A percentile compares a stretch with the other conserved stretches of the same genome.
Conservation (phyloP, 2,329 filamentous ascomycete species). For the Gaeumannomyces sp. region DNA sequence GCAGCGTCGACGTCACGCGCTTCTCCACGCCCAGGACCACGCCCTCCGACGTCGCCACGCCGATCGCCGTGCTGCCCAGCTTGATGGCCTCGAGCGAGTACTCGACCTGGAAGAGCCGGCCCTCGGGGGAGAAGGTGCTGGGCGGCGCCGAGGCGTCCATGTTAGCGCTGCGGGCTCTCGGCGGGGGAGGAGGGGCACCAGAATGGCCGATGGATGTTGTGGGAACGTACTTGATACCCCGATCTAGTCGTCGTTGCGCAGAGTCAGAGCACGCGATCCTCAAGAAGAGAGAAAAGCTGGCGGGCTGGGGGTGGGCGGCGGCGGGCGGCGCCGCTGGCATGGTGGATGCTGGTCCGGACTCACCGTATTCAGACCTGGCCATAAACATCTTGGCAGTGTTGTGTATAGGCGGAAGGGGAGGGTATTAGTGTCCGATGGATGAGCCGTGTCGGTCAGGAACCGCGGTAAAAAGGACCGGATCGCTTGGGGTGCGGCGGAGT, state of each 20-base stretch:
- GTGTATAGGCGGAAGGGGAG: constrained; percentile 12
- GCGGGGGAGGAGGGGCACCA: constrained; percentile 13
- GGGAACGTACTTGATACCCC: constrained; percentile 85
- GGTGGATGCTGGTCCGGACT: not conserved
- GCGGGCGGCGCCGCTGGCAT: not conserved
- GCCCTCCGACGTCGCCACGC: constrained; percentile 89
- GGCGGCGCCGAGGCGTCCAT: constrained; percentile 3
- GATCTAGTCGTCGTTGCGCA: constrained; percentile 53
- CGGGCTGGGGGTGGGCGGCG: not conserved
- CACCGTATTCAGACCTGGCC: constrained; percentile 99
- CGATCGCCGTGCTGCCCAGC: constrained; percentile 96
- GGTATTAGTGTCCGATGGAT: not conserved
- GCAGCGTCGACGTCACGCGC: constrained; percentile 93
- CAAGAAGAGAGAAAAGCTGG: not conserved
- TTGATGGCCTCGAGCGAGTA: constrained; percentile 99
- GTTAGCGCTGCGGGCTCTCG: constrained; percentile 1
- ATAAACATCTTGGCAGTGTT: constrained; percentile 84
- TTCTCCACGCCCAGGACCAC: constrained; percentile 98
- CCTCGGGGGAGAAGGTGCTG: constrained; percentile 99
- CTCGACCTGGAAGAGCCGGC: constrained; percentile 99
- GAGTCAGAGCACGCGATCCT: not conserved
- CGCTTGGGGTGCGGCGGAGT: not conserved
- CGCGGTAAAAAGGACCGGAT: not conserved
- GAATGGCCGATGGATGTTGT: not conserved
- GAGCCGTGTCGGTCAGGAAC: not conserved